Conservation (phyloP, 768 basidiomycete species). For the Russula sp. region DNA sequence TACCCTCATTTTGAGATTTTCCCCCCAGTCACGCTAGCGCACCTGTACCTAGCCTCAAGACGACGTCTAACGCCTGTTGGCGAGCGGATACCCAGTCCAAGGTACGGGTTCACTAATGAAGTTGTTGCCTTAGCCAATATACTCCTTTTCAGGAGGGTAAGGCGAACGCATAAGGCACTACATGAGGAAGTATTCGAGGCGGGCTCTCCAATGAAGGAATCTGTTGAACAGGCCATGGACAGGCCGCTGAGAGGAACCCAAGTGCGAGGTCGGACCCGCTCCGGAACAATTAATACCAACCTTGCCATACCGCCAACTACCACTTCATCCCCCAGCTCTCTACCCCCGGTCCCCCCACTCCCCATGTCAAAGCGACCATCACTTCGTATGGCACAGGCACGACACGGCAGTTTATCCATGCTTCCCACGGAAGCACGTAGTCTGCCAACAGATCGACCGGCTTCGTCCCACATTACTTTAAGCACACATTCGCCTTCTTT, state of each 20-base stretch:
- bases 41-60: neutral
- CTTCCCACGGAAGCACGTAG: neutral
- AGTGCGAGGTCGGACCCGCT: constrained; percentile 16
- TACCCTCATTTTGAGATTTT: constrained; percentile 27
- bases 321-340: neutral
- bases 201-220: neutral
- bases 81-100: neutral
- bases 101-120: neutral
- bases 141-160: neutral
- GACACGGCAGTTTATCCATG: neutral
- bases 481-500: neutral
- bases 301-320: constrained; percentile 18
- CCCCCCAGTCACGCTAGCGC: constrained; percentile 7
- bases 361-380: neutral
- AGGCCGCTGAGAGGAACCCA: neutral
- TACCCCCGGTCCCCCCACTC: constrained; percentile 24
- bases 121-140: neutral
- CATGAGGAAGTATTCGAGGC: constrained; percentile 7
- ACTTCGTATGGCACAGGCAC: neutral
- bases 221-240: neutral
- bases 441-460: neutral
- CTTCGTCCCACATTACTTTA: neutral
- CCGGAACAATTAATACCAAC: constrained; percentile 17
- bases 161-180: constrained; percentile 1
- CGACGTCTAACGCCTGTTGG: neutral